Conservation (phyloP, 768 basidiomycete species). For the Naganishia randhawae region DNA sequence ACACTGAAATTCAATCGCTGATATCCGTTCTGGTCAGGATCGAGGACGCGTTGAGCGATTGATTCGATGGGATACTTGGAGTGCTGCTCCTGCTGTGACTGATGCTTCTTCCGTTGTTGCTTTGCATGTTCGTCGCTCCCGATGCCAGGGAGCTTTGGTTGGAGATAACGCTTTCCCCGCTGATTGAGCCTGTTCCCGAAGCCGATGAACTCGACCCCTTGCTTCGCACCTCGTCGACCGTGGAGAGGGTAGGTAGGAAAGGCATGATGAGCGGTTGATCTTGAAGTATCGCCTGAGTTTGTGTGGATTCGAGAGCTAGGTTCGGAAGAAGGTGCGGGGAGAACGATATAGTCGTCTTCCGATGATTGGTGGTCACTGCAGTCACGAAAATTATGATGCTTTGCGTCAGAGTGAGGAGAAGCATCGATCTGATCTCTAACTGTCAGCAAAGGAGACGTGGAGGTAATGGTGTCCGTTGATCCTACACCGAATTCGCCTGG, state of each 20-base stretch:
- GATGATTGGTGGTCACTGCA: conserved; percentile 5
- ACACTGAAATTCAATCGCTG: not conserved
- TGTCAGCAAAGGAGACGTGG: conserved; percentile 1
- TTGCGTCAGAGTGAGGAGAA: not conserved
- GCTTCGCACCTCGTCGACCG: conserved; percentile 15
- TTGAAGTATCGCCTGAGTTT: too few relatives aligned
- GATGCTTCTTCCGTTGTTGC: not conserved
- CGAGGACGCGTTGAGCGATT: conserved; percentile 19
- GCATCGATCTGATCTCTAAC: not conserved
- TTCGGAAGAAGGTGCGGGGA: not conserved
- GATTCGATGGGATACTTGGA: not conserved
- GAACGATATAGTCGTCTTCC: conserved; percentile 24
- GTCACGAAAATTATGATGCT: conserved; percentile 18
- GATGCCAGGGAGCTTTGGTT: not conserved
- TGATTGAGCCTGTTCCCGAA: not conserved
- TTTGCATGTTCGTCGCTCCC: not conserved
- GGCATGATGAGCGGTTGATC: conserved; percentile 20
- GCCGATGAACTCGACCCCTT: conserved; percentile 15
- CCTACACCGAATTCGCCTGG: conserved; percentile 7
- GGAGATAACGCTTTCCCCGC: conserved; percentile 3
- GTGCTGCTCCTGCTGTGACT: not conserved
- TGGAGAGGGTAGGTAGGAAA: conserved; percentile 19
- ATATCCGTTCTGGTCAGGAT: conserved; percentile 18
- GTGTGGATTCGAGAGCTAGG: not conserved
- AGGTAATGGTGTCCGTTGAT: conserved; percentile 2